Conservation (phyloP, 2,329 filamentous ascomycete species). For the Hymenoscyphus repandus region DNA sequence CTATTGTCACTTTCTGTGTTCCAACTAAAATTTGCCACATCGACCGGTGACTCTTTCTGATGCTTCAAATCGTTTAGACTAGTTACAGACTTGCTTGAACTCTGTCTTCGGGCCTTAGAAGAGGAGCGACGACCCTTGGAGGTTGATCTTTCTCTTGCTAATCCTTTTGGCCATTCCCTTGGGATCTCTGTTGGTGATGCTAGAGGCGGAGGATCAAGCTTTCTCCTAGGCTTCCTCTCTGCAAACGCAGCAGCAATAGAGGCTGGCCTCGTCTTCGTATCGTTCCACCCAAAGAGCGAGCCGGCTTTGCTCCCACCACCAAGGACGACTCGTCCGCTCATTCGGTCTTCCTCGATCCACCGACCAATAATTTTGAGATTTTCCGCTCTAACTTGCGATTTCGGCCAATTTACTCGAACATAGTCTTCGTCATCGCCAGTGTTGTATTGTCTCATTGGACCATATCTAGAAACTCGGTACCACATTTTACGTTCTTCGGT, state of each 20-base stretch:
- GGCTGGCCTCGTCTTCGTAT: constrained; percentile 46
- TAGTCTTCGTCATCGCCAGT: constrained; percentile 55
- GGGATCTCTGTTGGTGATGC: constrained; percentile 18
- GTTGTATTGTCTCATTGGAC: constrained; percentile 52
- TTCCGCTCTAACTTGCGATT: constrained; percentile 48
- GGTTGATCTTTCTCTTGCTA: constrained; percentile 15
- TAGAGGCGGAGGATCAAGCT: constrained; percentile 6
- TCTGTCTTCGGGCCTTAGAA: constrained; percentile 17
- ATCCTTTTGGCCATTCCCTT: constrained; percentile 25
- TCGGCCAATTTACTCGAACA: constrained; percentile 50
- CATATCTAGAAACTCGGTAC: constrained; percentile 59
- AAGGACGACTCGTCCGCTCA: constrained; percentile 44
- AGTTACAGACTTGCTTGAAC: constrained; percentile 16
- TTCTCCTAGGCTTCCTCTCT: constrained; percentile 16
- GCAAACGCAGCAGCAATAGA: constrained; percentile 36
- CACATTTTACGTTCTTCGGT: constrained; percentile 57
- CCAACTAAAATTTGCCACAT: constrained; percentile 24
- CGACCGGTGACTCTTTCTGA: constrained; percentile 1
- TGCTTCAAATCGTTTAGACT: constrained; percentile 6
- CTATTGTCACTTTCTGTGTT: constrained; percentile 5
- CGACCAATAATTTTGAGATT: constrained; percentile 54
- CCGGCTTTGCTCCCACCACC: constrained; percentile 42
- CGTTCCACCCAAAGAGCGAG: constrained; percentile 55
- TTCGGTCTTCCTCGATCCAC: constrained; percentile 63
- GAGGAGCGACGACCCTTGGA: constrained; percentile 17